A percentile compares a stretch with the other conserved stretches of the same genome.
Conservation (phyloP, 2,329 filamentous ascomycete genomes). For the Phialocephala sp. region DNA sequence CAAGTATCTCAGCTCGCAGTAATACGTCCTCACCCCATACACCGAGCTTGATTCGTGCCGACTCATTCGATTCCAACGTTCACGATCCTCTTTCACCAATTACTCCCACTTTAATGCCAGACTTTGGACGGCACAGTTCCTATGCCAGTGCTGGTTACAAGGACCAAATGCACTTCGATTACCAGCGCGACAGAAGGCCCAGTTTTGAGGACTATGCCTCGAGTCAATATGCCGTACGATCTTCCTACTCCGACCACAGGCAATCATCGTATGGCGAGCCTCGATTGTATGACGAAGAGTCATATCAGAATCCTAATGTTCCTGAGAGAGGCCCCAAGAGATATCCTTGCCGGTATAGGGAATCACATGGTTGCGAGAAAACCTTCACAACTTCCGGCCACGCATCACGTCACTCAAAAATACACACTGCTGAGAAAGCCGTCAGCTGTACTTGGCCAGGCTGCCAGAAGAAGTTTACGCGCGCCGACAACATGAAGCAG, state of each 20-base stretch:
- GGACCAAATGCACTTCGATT: constrained; percentile 49
- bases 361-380: constrained; percentile 74
- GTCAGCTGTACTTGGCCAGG: constrained; percentile 70
- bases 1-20: constrained; percentile 47
- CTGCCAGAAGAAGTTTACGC: constrained; percentile 81
- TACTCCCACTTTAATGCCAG: constrained; percentile 55
- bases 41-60: constrained; percentile 63
- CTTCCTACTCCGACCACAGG: constrained; percentile 22
- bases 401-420: constrained; percentile 84
- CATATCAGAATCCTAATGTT: constrained; percentile 22
- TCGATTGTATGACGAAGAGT: constrained; percentile 35
- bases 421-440: constrained; percentile 81
- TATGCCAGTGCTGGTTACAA: constrained; percentile 36
- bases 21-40: constrained; percentile 42
- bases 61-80: constrained; percentile 66
- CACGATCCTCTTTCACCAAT: constrained; percentile 61
- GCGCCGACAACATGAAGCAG: constrained; percentile 88
- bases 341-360: constrained; percentile 76
- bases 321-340: constrained; percentile 55
- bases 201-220: constrained; percentile 22
- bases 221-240: constrained; percentile 22
- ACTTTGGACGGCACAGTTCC: constrained; percentile 46
- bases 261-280: constrained; percentile 28
- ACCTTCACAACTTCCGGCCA: constrained; percentile 86
- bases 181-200: constrained; percentile 19